Base-by-base conservation (phyloP, 2,329 filamentous ascomycete species). In the Pseudogymnoascus sp. region DNA sequence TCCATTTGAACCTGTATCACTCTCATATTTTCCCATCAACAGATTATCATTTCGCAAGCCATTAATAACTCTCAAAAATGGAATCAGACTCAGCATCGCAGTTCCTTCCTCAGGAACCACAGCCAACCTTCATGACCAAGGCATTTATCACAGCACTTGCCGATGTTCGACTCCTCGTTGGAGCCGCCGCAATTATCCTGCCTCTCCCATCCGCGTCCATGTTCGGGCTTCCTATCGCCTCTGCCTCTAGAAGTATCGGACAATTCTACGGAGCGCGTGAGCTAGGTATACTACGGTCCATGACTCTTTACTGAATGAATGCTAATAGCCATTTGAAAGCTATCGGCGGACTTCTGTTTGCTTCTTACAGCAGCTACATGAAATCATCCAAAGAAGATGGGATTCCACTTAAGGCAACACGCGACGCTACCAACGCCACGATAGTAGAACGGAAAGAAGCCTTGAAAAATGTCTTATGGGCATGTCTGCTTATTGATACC, bases 181-280 rank as follows among this genome's bases (percentile, higher is more conserved):
- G 49, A 18, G 49, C 28, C 8, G 28, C 49, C n/a, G 49, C 49
- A 34, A 18, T 56, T 56, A 11, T 56, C 49, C n/a, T 56, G 2
- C 49, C 49, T 18, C 49, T 56, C 49, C 49, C 49, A 18, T n/a
- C 49, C 8, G 28, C 49, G n/a, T 31, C 49, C 28, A 6, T 56
- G 8, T 56, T 56, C 14, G 49, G 49, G 34, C 49, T 56, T 18
- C 49, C 49, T 6, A 16, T 56, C n/a, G 49, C 49, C 28, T 34
- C 25, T 12, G n/a, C 49, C 25, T 56, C 49, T 12, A 31, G 25
- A 18, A 11, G 49, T 18, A 16, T 56, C 5, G 49, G 28, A 5
- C 49, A 56, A 25, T 56, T 56, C 28, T 56, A 56, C 28, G 49
- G 49, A 21, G 49, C 28, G n/a, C 49, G 49, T 34, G 49, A 56